Base-by-base conservation (phyloP, 2,329 filamentous ascomycete genomes). In the Colletotrichum camelliae region DNA sequence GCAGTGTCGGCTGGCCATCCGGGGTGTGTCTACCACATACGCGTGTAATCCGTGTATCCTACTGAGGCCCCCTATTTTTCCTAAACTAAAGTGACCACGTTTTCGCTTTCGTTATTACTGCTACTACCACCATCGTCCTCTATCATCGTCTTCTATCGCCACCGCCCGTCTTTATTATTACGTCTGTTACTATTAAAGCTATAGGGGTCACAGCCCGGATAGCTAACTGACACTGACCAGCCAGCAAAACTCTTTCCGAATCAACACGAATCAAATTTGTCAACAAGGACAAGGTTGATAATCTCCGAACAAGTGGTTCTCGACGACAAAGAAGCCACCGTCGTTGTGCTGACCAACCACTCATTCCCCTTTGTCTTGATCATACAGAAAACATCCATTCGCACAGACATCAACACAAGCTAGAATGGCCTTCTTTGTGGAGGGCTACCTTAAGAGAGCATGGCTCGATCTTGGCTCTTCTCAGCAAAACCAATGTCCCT, bases 171-270 rank as follows among this genome's bases (percentile, higher is more conserved):
- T 24, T 24, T 24, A 24, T 3, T 24, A 4, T 3, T 24, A 24
- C 3, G 24, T 4, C 24, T 24, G 4, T 3, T 24, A 24, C 2
- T 24, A 24, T 24, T 4, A 24, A 24, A 24, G 2, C 24, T 24
- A 24, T 24, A n/a, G 2, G 2, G 1, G n/a, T 0, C 9, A 12
- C 10, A 4, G 9, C 24, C 24, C 24, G 24, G n/a, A n/a, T n/a
- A n/a, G n/a, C n/a, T n/a, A n/a, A n/a, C n/a, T n/a, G n/a, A n/a
- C n/a, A n/a, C n/a, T n/a, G n/a, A n/a, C n/a, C n/a, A n/a, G 24
- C 24, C 4, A 24, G 24, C 24, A 24, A 24, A 24, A 24, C 24
- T 24, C 24, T 24, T 24, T 3, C 24, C 1, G 1, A 27, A 27
- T 27, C 24, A 27, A 1, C 24, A 27, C 5, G 5, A 27, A 13